Conservation (phyloP, 805 yeast genomes). For the Candida khao-thaluensis region DNA sequence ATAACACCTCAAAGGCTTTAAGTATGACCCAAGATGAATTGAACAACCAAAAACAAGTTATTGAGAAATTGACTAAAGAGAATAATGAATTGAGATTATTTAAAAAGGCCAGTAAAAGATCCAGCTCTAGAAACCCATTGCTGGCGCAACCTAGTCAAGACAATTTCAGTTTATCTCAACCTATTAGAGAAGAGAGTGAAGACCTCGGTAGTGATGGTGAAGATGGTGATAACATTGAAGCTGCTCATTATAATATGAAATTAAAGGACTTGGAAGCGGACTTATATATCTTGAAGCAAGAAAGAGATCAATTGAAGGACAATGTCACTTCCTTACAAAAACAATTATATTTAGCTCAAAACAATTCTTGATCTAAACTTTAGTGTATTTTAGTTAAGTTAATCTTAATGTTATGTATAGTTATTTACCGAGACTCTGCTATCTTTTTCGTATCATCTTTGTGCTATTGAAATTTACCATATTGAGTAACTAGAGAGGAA, state of each 20-base stretch:
- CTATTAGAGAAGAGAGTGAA: constrained; percentile 20
- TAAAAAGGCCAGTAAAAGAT: constrained; percentile 42
- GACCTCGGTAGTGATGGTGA: constrained; percentile 12
- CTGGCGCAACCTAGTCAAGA: constrained; percentile 23
- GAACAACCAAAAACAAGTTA: constrained; percentile 53
- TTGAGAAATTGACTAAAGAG: constrained; percentile 59
- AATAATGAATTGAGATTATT: constrained; percentile 64
- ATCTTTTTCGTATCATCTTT: too few relatives aligned
- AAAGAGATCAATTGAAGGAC: constrained; percentile 74
- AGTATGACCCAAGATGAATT: constrained; percentile 72
- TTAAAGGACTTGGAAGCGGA: constrained; percentile 84
- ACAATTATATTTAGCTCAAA: constrained; percentile 38
- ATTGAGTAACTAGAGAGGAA: too few relatives aligned
- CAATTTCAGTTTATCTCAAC: constrained; percentile 18
- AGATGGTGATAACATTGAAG: constrained; percentile 29
- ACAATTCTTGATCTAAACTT: neutral
- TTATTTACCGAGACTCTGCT: too few relatives aligned
- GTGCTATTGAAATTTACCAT: too few relatives aligned
- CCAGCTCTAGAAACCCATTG: constrained; percentile 26
- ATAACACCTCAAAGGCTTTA: constrained; percentile 73
- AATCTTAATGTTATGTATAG: too few relatives aligned
- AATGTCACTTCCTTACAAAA: constrained; percentile 59
- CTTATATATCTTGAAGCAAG: constrained; percentile 74
- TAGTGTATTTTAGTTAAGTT: too few relatives aligned
- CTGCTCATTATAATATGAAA: constrained; percentile 68